Evolutionary conservation across 2,329 filamentous ascomycete species (phyloP).

Genomic region (Pleochaeta shiraiana): DNA sequence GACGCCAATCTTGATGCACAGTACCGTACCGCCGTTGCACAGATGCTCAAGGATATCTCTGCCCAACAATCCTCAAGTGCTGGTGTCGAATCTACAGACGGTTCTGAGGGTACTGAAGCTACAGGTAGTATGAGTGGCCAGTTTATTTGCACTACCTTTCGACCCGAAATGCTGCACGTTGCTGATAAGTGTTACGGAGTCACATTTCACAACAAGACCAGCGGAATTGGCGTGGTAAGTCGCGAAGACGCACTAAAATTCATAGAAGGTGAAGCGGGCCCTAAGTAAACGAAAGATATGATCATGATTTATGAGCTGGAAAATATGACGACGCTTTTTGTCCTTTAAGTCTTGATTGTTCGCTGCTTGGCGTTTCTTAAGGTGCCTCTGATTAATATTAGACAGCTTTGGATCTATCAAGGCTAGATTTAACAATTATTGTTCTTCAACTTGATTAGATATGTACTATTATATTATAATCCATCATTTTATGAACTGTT

Average conservation of each 20-base stretch:
- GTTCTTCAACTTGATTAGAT: no score
- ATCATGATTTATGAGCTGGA: neutral
- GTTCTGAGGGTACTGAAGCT: constrained; percentile 15
- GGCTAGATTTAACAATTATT: no score
- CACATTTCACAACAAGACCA: constrained; percentile 83
- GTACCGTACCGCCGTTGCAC: constrained; percentile 87
- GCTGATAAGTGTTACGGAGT: constrained; percentile 98
- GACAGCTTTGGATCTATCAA: no score
- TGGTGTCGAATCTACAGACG: neutral
- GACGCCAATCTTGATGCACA: constrained; percentile 96
- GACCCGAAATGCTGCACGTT: constrained; percentile 85
- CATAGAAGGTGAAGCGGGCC: constrained; percentile 53
- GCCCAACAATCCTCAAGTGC: constrained; percentile 22
- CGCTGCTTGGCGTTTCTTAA: no score
- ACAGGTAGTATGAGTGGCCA: constrained; percentile 34
- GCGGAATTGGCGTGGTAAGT: constrained; percentile 75
- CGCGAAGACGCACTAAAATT: constrained; percentile 79
- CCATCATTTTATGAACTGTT: no score
- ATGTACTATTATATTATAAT: no score
- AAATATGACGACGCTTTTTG: neutral
- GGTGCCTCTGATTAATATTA: no score
- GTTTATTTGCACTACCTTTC: constrained; percentile 98
- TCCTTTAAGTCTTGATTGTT: neutral
- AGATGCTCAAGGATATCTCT: constrained; percentile 64
- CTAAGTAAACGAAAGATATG: neutral